Base-by-base conservation (phyloP, 2,329 filamentous ascomycete species). In the Fusarium proliferatum region DNA sequence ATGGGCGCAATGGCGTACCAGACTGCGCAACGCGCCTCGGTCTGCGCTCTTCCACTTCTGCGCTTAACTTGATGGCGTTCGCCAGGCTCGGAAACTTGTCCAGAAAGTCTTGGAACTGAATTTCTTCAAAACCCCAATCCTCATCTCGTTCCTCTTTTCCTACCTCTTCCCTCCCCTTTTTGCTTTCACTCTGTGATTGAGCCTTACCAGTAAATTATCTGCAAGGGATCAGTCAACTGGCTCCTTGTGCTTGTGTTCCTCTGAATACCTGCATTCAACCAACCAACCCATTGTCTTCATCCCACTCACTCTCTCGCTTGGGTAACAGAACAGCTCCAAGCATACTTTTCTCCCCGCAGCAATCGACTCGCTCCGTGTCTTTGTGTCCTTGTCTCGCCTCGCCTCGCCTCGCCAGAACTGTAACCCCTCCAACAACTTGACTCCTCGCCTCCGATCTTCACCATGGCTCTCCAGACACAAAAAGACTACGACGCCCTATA, bases 401-500 rank as follows among this genome's bases (percentile, higher is more conserved):
- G 67, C 34, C 65, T 70, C 52, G 55, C 56, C 58, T 72, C 58
- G 59, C 49, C 58, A 56, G 41, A 42, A 59, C 62, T 67, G 66
- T 61, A 48, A 65, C 67, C 60, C 55, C 55, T 58, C 48, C 45
- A 57, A 36, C 61, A 69, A 62, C 46, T 61, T 41, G 26, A 55
- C 51, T 55, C 34, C 51, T 55, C 15, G 51, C 36, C 38, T 48
- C 57, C 41, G 55, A 64, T 52, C 57, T n/a, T 63, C 76, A 77
- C 63, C 69, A 82, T 84, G 82, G 75, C 81, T 62, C 77, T 79
- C 63, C 72, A 72, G 45, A 74, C 72, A 66, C 73, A 77, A 69
- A 76, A 74, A 60, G 79, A 82, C 73, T 75, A 79, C 48, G 71
- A 79, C 61, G 84, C 86, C 45, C 82, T 83, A 72, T 84, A 87